Conservation (phyloP, 2,329 filamentous ascomycete species). For the Clathrospora elynae region DNA sequence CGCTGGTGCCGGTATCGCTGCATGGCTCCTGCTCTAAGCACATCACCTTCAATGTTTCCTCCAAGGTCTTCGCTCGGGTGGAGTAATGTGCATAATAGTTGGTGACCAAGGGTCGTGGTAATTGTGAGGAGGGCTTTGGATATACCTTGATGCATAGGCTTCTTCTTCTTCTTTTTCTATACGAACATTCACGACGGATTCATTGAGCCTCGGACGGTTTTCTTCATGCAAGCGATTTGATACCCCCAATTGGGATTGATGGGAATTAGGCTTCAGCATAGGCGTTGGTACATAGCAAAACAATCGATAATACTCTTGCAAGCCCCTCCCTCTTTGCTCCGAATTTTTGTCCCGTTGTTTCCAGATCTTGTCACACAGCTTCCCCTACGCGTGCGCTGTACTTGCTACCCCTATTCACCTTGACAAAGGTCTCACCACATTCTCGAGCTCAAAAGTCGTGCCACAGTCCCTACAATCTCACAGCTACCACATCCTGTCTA, state of each 20-base stretch:
- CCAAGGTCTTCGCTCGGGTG: slow-evolving; percentile 29
- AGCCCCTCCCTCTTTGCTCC: not conserved
- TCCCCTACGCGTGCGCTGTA: too few relatives aligned
- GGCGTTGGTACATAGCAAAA: slow-evolving; percentile 33
- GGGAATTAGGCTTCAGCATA: slow-evolving; percentile 18
- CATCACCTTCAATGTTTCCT: slow-evolving; percentile 5
- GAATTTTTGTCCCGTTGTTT: not conserved
- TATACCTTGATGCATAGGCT: slow-evolving; percentile 25
- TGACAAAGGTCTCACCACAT: too few relatives aligned
- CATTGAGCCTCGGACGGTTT: slow-evolving; percentile 25
- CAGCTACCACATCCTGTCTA: too few relatives aligned
- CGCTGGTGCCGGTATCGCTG: slow-evolving; percentile 45
- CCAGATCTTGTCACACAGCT: too few relatives aligned
- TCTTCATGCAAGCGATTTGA: slow-evolving; percentile 39
- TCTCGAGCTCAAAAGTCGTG: too few relatives aligned
- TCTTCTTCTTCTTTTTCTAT: slow-evolving; percentile 19
- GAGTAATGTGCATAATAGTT: slow-evolving; percentile 45
- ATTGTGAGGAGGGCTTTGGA: slow-evolving; percentile 29
- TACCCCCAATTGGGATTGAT: slow-evolving; percentile 34
- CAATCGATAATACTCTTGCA: slow-evolving; percentile 26
- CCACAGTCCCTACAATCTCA: too few relatives aligned
- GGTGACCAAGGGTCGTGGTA: slow-evolving; percentile 12
- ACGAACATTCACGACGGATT: slow-evolving; percentile 23
- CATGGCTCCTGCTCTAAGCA: slow-evolving; percentile 47
- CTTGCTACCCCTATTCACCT: too few relatives aligned